phyloP scores from a whole-genome alignment of 208 protist genomes.

The Leishmania arabica region DNA sequence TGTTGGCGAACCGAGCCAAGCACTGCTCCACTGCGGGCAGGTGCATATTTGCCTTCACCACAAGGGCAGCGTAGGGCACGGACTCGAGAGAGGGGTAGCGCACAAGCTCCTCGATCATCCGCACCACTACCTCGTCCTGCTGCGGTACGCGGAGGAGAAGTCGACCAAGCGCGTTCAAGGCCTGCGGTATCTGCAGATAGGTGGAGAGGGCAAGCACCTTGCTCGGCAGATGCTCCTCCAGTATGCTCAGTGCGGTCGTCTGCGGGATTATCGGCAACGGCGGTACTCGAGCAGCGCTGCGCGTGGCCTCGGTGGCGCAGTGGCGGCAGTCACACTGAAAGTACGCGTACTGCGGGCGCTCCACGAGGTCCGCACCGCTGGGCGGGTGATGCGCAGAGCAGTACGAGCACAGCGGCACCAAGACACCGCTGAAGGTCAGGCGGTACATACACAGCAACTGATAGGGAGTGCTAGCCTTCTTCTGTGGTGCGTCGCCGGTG shows the following conservation, averaged over 20 bases:
- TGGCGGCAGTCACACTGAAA: conserved; percentile 62
- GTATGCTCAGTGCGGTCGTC: conserved; percentile 38
- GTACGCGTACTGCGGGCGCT: conserved; percentile 54
- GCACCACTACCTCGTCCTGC: conserved; percentile 37
- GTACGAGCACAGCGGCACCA: conserved; percentile 50
- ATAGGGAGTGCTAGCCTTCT: conserved; percentile 33
- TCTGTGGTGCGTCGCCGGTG: background rate
- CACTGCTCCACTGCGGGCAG: conserved; percentile 18
- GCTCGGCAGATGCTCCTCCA: conserved; percentile 37
- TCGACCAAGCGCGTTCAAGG: conserved; percentile 69
- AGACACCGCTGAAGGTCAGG: conserved; percentile 20
- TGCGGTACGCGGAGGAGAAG: conserved; percentile 56
- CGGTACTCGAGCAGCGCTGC: conserved; percentile 2
- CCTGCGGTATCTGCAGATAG: conserved; percentile 27
- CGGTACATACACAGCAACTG: conserved; percentile 57
- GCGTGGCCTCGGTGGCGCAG: conserved; percentile 17
- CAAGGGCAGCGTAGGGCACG: conserved; percentile 34
- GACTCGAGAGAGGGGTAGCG: conserved; percentile 31
- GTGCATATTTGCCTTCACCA: conserved; percentile 31
- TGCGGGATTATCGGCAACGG: conserved; percentile 37
- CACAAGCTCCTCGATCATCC: conserved; percentile 38
- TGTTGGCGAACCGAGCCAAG: conserved; percentile 18
- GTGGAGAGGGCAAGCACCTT: conserved; percentile 18
- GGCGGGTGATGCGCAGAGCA: conserved; percentile 63
- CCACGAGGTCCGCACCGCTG: conserved; percentile 13